These are phyloP conservation scores for Dendrocalamus latiflorus DNA, from an alignment of 202 grass and related monocot species.

Conservation along the genomic window DNA sequence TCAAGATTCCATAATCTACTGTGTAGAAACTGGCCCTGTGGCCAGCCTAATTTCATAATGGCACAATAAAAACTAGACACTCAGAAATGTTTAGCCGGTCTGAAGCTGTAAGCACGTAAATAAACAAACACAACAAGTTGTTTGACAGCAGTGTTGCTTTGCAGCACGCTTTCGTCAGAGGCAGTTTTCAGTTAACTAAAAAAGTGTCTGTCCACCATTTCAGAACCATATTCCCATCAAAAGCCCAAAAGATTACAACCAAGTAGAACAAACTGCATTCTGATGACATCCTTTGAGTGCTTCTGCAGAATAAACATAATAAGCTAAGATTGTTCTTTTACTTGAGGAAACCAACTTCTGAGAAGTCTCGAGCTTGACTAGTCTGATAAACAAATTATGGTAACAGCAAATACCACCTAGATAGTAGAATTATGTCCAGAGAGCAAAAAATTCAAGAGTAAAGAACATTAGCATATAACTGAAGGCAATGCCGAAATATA, in stretches of 20 bases:
- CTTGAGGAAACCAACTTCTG: background rate
- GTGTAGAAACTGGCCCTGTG: background rate
- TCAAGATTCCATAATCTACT: background rate
- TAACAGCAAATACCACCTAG: background rate
- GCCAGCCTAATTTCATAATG: background rate
- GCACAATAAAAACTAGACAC: background rate
- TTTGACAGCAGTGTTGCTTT: background rate
- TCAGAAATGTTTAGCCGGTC: too few species aligned
- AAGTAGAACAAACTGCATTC: background rate
- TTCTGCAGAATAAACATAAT: background rate
- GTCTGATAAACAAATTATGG: background rate
- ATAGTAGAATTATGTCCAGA: background rate
- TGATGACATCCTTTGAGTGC: background rate
- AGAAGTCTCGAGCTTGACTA: background rate
- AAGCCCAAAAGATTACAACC: background rate
- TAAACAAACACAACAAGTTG: background rate
- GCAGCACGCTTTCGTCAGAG: background rate
- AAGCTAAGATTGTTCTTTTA: background rate
- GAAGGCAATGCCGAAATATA: background rate
- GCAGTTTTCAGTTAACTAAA: background rate
- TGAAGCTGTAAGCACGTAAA: background rate
- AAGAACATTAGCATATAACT: background rate
- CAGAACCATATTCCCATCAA: background rate
- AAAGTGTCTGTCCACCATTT: background rate
- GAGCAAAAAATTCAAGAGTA: background rate